Percentiles rank a stretch among this genome's conserved stretches.
Evolutionary conservation across 2,329 filamentous ascomycete species (phyloP).

Genomic region (Ophiocordyceps robertsii): DNA sequence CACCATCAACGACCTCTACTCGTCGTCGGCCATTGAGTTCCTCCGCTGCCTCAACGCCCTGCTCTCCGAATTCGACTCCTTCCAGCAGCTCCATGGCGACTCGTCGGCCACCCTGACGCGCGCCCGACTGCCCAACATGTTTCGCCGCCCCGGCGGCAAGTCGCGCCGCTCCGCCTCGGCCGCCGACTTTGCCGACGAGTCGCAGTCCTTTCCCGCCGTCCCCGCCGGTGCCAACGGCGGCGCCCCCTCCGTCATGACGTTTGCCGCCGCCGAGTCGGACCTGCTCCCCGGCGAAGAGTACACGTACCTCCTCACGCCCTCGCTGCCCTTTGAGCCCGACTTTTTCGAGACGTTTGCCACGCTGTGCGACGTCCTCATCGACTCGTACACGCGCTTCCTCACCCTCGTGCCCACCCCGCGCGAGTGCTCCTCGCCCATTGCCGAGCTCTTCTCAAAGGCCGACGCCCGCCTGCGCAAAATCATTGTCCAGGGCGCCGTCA

Average conservation of each 20-base stretch:
- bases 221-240: slow-evolving; percentile 16
- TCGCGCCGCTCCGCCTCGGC: slow-evolving; percentile 39
- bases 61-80: slow-evolving; percentile 83
- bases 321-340: slow-evolving; percentile 88
- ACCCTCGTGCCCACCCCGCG: slow-evolving; percentile 62
- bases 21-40: slow-evolving; percentile 68
- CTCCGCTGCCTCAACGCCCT: slow-evolving; percentile 76
- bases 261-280: slow-evolving; percentile 48
- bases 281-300: slow-evolving; percentile 77
- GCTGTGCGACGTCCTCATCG: slow-evolving; percentile 87
- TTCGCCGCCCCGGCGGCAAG: slow-evolving; percentile 52
- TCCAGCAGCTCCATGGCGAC: slow-evolving; percentile 74
- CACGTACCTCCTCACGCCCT: slow-evolving; percentile 76
- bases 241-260: slow-evolving; percentile 35
- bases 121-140: slow-evolving; percentile 73
- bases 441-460: slow-evolving; percentile 80
- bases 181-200: slow-evolving; percentile 23
- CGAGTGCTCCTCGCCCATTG: slow-evolving; percentile 55
- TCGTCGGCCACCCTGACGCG: slow-evolving; percentile 54
- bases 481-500: slow-evolving; percentile 71
- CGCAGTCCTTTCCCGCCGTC: slow-evolving; percentile 12
- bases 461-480: slow-evolving; percentile 80
- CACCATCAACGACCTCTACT: slow-evolving; percentile 76
- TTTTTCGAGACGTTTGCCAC: slow-evolving; percentile 96
- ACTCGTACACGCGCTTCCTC: slow-evolving; percentile 73